These are phyloP conservation scores for Penicillium daleae DNA, from an alignment of 495 filamentous ascomycete genomes.

Conservation along the genomic window DNA sequence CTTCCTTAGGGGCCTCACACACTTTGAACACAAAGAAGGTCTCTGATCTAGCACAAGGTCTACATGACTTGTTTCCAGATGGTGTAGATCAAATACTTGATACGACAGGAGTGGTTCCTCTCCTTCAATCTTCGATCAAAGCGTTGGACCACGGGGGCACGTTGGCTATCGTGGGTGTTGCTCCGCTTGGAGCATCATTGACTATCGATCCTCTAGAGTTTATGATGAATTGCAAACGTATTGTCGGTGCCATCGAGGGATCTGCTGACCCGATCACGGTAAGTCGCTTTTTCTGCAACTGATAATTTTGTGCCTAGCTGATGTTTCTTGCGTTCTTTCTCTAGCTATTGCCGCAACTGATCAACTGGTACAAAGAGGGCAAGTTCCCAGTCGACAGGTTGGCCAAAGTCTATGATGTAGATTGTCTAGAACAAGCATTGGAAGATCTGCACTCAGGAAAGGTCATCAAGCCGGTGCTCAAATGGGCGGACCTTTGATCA, in stretches of 20 bases:
- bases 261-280: conserved; percentile 31
- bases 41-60: conserved; percentile 28
- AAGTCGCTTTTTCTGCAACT: conserved; percentile 9
- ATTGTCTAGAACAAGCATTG: conserved; percentile 34
- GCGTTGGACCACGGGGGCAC: conserved; percentile 40
- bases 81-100: conserved; percentile 47
- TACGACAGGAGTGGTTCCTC: conserved; percentile 40
- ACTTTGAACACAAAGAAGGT: conserved; percentile 37
- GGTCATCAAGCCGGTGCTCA: conserved; percentile 30
- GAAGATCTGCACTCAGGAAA: conserved; percentile 41
- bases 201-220: conserved; percentile 30
- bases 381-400: conserved; percentile 47
- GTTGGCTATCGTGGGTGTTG: conserved; percentile 48
- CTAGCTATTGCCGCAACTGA: conserved; percentile 37
- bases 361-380: conserved; percentile 45
- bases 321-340: background rate
- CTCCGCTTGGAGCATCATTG: conserved; percentile 38
- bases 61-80: conserved; percentile 31
- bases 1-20: conserved; percentile 47
- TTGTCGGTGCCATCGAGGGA: conserved; percentile 38
- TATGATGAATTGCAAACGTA: conserved; percentile 32
- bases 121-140: conserved; percentile 39
- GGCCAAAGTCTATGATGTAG: conserved; percentile 36
- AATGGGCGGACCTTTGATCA: conserved; percentile 19
- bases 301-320: background rate